phyloP scores from a whole-genome alignment of 129 eudicot species.

The Centella asiatica region DNA sequence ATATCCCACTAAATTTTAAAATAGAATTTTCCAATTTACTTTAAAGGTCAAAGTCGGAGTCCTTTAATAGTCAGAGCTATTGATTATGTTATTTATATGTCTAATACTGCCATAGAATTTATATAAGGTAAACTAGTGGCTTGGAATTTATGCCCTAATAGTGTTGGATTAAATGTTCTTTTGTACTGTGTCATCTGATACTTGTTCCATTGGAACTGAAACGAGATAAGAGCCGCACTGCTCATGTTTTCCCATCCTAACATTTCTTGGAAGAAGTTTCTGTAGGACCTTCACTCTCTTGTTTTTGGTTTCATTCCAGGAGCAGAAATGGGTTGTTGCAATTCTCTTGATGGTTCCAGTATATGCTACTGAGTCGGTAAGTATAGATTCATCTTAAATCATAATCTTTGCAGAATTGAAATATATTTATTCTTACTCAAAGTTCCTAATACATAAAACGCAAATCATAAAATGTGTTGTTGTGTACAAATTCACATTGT shows the following conservation, averaged over 20 bases:
- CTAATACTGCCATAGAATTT: too few relatives aligned
- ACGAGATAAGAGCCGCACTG: neutral
- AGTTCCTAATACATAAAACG: neutral
- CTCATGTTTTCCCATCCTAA: neutral
- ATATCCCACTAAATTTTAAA: too few relatives aligned
- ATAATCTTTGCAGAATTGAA: neutral
- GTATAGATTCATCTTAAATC: slow-evolving; percentile 18
- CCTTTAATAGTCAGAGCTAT: too few relatives aligned
- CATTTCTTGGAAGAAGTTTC: neutral
- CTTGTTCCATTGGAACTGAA: neutral
- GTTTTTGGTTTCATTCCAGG: slow-evolving; percentile 30
- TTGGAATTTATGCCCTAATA: neutral
- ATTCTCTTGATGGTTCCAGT: slow-evolving; percentile 88
- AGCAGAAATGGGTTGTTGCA: slow-evolving; percentile 94
- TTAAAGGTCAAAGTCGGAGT: too few relatives aligned
- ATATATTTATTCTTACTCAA: too few relatives aligned
- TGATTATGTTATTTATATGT: too few relatives aligned
- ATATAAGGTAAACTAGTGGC: neutral
- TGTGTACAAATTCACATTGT: neutral
- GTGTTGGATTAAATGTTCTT: neutral
- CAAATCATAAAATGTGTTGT: neutral
- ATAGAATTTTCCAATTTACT: too few relatives aligned
- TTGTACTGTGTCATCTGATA: neutral
- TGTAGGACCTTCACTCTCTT: neutral
- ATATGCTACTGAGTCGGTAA: slow-evolving; percentile 79